These are phyloP conservation scores for Barnettozyma californica DNA, from an alignment of 805 yeast species.

Conservation along the genomic window DNA sequence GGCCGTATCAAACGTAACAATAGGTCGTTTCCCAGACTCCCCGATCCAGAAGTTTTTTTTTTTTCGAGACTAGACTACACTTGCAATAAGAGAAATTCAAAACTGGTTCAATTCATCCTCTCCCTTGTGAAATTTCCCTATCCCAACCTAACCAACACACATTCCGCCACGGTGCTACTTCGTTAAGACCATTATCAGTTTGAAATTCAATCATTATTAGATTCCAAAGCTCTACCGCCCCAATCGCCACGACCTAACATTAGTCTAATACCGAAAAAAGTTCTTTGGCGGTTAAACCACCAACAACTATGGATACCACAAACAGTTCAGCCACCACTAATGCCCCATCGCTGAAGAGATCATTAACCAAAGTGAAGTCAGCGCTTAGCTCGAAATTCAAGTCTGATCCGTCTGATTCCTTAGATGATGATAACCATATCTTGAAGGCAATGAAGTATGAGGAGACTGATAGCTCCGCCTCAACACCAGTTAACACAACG, in stretches of 20 bases:
- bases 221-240: not conserved
- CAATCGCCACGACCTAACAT: not conserved
- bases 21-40: too few species aligned
- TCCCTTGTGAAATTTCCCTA: not conserved
- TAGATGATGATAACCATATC: slow-evolving; percentile 11
- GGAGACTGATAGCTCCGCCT: slow-evolving; percentile 8
- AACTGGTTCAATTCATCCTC: not conserved
- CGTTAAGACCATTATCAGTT: not conserved
- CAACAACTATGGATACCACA: not conserved
- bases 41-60: not conserved
- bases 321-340: not conserved
- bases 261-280: not conserved
- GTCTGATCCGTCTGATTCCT: not conserved
- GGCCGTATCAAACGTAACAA: not conserved
- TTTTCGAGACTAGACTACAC: not conserved
- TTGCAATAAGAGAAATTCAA: not conserved
- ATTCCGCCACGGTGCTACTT: not conserved
- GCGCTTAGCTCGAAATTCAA: slow-evolving; percentile 19
- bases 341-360: slow-evolving; percentile 18
- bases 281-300: not conserved
- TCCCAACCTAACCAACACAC: not conserved
- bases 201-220: not conserved
- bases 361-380: slow-evolving; percentile 21
- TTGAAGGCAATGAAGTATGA: slow-evolving; percentile 22
- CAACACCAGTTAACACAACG: not conserved